These are phyloP conservation scores for Brassica rapa DNA, from an alignment of 345 rosid genomes.

Conservation along the genomic window DNA sequence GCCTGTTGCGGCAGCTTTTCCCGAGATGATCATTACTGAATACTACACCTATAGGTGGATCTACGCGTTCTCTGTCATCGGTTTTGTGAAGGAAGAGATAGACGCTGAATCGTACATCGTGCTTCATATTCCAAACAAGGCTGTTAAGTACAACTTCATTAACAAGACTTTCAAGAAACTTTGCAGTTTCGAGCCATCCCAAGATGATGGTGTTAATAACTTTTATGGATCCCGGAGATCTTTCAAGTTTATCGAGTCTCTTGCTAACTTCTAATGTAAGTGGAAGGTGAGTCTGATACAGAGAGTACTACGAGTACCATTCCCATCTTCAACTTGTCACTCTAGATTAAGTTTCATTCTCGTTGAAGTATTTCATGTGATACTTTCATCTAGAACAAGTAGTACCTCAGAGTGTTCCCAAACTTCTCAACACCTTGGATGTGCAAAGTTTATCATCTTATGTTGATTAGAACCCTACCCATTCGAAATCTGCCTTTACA, in stretches of 20 bases:
- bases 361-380: too few relatives aligned
- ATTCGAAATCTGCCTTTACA: too few relatives aligned
- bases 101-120: slow-evolving; percentile 38
- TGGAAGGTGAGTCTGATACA: too few relatives aligned
- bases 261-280: slow-evolving; percentile 22
- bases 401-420: too few relatives aligned
- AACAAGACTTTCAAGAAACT: slow-evolving; percentile 38
- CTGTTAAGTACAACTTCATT: slow-evolving; percentile 39
- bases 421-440: too few relatives aligned
- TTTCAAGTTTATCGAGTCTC: slow-evolving; percentile 17
- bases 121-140: slow-evolving; percentile 36
- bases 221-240: slow-evolving; percentile 11
- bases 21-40: slow-evolving; percentile 38
- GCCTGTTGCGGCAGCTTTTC: slow-evolving; percentile 33
- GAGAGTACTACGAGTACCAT: neutral
- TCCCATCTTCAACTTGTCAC: too few relatives aligned
- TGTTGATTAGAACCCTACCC: too few relatives aligned
- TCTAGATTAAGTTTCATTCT: too few relatives aligned
- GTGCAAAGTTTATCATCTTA: too few relatives aligned
- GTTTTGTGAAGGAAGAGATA: slow-evolving; percentile 37
- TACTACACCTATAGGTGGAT: neutral
- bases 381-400: too few relatives aligned
- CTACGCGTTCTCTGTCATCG: slow-evolving; percentile 26
- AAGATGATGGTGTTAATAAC: neutral
- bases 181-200: neutral